A percentile compares a stretch with the other conserved stretches of the same genome.
Evolutionary conservation across 2,329 filamentous ascomycete species (phyloP).

Genomic region (Clathrospora elynae): DNA sequence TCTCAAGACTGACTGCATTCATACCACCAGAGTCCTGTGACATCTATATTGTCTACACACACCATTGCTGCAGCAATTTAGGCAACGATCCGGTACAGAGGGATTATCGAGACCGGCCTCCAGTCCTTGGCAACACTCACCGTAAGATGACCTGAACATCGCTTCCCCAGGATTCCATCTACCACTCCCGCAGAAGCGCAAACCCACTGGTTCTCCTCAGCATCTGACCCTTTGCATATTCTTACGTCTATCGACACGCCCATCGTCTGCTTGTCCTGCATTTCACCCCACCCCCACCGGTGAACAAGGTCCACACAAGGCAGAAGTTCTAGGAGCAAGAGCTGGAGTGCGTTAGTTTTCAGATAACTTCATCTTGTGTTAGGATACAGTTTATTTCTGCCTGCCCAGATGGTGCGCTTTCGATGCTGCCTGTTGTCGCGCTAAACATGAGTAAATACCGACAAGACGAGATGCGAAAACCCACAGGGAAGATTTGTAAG

Average conservation of each 20-base stretch:
- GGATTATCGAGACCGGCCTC: conserved; percentile 14
- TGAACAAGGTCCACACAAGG: conserved; percentile 36
- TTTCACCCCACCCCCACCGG: conserved; percentile 42
- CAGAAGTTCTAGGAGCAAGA: conserved; percentile 32
- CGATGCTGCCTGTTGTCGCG: conserved; percentile 16
- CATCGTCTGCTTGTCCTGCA: conserved; percentile 15
- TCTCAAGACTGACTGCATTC: background rate
- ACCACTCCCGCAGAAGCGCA: conserved; percentile 18
- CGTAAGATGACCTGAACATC: conserved; percentile 36
- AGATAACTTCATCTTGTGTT: conserved; percentile 18
- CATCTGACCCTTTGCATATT: conserved; percentile 34
- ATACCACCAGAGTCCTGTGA: conserved; percentile 5
- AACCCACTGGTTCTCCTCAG: conserved; percentile 14
- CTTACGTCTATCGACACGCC: conserved; percentile 12
- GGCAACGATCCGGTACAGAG: conserved; percentile 29
- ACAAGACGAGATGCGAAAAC: conserved; percentile 11
- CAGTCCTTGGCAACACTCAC: conserved; percentile 30
- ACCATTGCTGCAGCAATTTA: conserved; percentile 23
- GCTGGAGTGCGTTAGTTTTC: conserved; percentile 12
- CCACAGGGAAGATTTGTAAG: conserved; percentile 19
- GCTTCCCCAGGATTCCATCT: conserved; percentile 14
- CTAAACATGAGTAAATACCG: conserved; percentile 18
- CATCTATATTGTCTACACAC: background rate
- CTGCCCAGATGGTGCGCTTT: conserved; percentile 17
- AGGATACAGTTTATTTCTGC: conserved; percentile 15